Percentiles rank a stretch among this genome's conserved stretches.
Evolutionary conservation across 495 filamentous ascomycete genomes (phyloP).

Genomic region (Apodospora peruviana): DNA sequence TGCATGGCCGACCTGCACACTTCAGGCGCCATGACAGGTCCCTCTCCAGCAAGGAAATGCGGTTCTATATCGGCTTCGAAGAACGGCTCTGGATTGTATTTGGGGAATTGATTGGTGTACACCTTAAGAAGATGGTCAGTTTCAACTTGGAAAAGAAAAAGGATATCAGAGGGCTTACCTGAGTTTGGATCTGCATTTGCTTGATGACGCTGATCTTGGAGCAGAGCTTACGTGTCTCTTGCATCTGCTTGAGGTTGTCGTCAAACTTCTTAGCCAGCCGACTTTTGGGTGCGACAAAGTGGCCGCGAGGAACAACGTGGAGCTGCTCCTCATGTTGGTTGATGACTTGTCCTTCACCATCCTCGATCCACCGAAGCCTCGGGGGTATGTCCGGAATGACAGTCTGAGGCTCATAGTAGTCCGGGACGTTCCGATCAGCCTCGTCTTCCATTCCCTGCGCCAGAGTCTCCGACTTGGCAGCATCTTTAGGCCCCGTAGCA

Average conservation of each 20-base stretch:
- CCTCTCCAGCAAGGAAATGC: conserved; percentile 80
- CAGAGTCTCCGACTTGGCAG: conserved; percentile 55
- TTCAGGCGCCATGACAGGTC: conserved; percentile 75
- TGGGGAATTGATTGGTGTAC: conserved; percentile 97
- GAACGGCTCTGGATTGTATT: conserved; percentile 91
- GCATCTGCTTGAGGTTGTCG: conserved; percentile 89
- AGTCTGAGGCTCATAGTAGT: conserved; percentile 87
- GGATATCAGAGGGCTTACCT: conserved; percentile 52
- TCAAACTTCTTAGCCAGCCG: conserved; percentile 73
- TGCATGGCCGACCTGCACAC: conserved; percentile 79
- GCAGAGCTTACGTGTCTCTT: conserved; percentile 92
- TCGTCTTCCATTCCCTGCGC: conserved; percentile 90
- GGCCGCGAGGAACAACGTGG: conserved; percentile 62
- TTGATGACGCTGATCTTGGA: conserved; percentile 96
- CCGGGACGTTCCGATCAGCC: conserved; percentile 71
- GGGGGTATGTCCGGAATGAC: conserved; percentile 77
- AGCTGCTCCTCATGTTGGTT: conserved; percentile 80
- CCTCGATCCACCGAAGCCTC: conserved; percentile 78
- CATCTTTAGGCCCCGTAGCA: conserved; percentile 32
- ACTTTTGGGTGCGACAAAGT: conserved; percentile 75
- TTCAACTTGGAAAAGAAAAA: not conserved
- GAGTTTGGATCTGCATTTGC: conserved; percentile 97
- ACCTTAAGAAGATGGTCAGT: conserved; percentile 50
- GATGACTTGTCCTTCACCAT: conserved; percentile 77
- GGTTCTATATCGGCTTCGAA: conserved; percentile 76